Evolutionary conservation across 176 grass and related monocot species (phyloP).

Genomic region (Ensete glaucum): DNA sequence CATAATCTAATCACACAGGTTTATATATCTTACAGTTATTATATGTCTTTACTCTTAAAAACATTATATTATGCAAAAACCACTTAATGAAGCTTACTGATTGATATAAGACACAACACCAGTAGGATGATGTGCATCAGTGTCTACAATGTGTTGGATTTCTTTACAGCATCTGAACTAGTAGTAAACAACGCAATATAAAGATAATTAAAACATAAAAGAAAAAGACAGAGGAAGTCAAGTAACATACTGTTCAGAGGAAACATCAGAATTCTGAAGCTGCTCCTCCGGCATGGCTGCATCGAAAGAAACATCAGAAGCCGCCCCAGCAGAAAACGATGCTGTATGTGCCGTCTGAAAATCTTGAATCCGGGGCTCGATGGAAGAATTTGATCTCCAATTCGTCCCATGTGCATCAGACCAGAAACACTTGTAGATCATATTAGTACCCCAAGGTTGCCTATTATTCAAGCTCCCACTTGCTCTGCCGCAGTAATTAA

Average conservation of each 20-base stretch:
- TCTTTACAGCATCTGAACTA: background rate
- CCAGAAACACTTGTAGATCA: conserved; percentile 26
- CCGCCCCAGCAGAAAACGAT: conserved; percentile 59
- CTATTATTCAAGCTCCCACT: conserved; percentile 18
- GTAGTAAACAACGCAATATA: background rate
- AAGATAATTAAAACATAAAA: background rate
- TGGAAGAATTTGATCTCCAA: conserved; percentile 9
- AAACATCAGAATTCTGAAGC: conserved; percentile 32
- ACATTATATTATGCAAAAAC: background rate
- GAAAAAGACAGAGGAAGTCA: background rate
- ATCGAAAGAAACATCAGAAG: conserved; percentile 59
- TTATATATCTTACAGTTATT: background rate
- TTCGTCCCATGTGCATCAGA: conserved; percentile 1
- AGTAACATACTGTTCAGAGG: conserved; percentile 54
- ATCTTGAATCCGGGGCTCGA: conserved; percentile 16
- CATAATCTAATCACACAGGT: background rate
- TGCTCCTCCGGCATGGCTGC: conserved; percentile 37
- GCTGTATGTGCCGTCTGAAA: conserved; percentile 35
- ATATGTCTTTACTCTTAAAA: background rate
- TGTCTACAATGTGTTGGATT: background rate
- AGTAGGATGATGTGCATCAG: too few relatives aligned
- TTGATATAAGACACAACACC: too few relatives aligned
- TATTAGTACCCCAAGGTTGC: conserved; percentile 16
- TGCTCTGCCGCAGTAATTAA: conserved; percentile 5
- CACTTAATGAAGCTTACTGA: too few relatives aligned